A percentile compares a stretch with the other conserved stretches of the same genome.
Conservation (phyloP, 345 rosid species). For the Eucalyptus grandis region DNA sequence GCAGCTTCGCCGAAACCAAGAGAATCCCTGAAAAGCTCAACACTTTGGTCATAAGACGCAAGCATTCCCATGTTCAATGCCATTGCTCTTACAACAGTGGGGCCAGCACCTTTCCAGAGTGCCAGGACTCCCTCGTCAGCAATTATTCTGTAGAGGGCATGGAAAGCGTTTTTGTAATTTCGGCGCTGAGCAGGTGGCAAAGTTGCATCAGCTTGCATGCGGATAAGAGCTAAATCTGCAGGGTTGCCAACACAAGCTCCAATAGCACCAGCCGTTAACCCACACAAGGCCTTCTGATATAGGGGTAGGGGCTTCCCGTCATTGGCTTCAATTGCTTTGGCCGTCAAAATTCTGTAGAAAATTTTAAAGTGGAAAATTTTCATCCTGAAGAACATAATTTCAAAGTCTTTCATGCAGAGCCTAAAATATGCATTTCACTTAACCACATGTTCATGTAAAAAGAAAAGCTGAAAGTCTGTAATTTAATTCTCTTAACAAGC, state of each 20-base stretch:
- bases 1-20: conserved; percentile 28
- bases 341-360: conserved; percentile 24
- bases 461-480: neutral
- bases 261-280: conserved; percentile 96
- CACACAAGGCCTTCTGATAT: conserved; percentile 95
- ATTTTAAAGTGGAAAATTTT: neutral
- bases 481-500: neutral
- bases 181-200: conserved; percentile 37
- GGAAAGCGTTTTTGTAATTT: conserved; percentile 32
- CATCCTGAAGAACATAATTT: neutral
- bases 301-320: conserved; percentile 93
- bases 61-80: conserved; percentile 55
- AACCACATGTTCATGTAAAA: neutral
- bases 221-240: conserved; percentile 46
- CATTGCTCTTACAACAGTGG: conserved; percentile 45
- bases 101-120: conserved; percentile 49
- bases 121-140: conserved; percentile 39
- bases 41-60: conserved; percentile 44
- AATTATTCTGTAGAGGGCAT: conserved; percentile 31
- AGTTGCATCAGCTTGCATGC: conserved; percentile 49
- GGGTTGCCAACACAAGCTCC: conserved; percentile 92
- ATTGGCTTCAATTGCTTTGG: conserved; percentile 78
- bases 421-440: neutral
- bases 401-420: neutral
- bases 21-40: conserved; percentile 32